A percentile compares a stretch with the other conserved stretches of the same genome.
phyloP scores from a whole-genome alignment of 2,329 filamentous ascomycete species.

The Fusarium mexicanum region DNA sequence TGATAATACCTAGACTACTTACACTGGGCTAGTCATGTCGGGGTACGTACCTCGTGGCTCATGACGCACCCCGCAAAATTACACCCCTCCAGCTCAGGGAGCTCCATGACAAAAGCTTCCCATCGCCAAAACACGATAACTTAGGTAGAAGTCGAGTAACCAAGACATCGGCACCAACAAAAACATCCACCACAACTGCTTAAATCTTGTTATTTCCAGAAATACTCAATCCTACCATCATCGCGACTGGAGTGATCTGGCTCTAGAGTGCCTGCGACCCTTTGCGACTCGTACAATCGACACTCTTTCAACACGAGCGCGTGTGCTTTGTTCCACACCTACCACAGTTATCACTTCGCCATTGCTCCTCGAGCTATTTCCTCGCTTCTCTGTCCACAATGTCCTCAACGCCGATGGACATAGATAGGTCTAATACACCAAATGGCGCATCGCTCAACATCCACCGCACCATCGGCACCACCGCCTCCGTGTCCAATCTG shows the following conservation, averaged over 20 bases:
- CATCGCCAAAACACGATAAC: conserved; percentile 16
- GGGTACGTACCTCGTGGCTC: conserved; percentile 5
- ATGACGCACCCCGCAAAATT: conserved; percentile 31
- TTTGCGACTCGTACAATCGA: neutral
- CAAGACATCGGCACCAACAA: neutral
- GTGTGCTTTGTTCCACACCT: conserved; percentile 4
- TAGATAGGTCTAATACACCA: conserved; percentile 56
- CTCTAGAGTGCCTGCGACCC: neutral
- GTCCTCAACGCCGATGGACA: conserved; percentile 66
- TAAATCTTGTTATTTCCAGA: neutral
- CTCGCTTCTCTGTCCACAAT: conserved; percentile 46
- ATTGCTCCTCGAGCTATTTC: neutral
- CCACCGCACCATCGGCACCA: conserved; percentile 56
- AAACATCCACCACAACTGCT: neutral
- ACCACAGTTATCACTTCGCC: neutral
- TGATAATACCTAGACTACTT: neutral
- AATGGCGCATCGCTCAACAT: conserved; percentile 61
- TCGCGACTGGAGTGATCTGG: neutral
- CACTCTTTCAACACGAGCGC: neutral
- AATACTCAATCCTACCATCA: neutral
- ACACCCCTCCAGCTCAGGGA: conserved; percentile 38
- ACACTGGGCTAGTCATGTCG: too few relatives aligned
- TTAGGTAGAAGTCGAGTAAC: neutral
- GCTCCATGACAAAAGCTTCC: conserved; percentile 25
- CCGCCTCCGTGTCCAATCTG: conserved; percentile 69